phyloP scores from a whole-genome alignment of 2,329 filamentous ascomycete species.

The Phaeophleospora eucalypticola region DNA sequence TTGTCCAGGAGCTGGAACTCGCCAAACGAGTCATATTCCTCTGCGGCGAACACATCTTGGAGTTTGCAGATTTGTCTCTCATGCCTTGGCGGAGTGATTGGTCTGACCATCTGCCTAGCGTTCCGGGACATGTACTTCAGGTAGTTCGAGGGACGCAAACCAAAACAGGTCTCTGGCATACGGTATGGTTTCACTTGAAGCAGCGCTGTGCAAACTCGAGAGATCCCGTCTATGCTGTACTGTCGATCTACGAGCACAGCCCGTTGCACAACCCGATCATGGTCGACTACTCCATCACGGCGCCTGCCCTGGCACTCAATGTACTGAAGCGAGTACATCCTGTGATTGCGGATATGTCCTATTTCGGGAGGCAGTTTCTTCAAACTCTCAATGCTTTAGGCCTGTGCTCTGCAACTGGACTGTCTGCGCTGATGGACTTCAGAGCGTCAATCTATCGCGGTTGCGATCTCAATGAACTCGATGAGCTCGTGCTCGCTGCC shows the following conservation, averaged over 20 bases:
- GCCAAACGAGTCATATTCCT: background rate
- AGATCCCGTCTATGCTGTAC: background rate
- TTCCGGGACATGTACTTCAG: too few species aligned
- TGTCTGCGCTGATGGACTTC: too few species aligned
- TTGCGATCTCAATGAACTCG: too few species aligned
- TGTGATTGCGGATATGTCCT: background rate
- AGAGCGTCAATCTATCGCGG: too few species aligned
- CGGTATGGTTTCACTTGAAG: background rate
- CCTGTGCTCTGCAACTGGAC: too few species aligned
- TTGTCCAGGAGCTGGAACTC: constrained; percentile 3
- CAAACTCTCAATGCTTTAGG: too few species aligned
- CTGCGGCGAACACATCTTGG: background rate
- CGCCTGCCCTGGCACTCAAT: background rate
- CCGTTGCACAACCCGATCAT: background rate
- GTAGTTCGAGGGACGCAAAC: too few species aligned
- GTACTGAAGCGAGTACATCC: background rate
- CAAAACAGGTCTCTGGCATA: background rate
- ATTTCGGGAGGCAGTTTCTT: background rate
- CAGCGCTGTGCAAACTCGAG: background rate
- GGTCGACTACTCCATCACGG: background rate
- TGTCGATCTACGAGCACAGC: background rate
- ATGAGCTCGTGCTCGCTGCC: too few species aligned
- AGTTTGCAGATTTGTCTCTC: too few species aligned
- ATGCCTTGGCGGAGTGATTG: too few species aligned
- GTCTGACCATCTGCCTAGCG: too few species aligned